Conservation (phyloP, 1,284 basidiomycete genomes). For the Clitocybe nebularis region DNA sequence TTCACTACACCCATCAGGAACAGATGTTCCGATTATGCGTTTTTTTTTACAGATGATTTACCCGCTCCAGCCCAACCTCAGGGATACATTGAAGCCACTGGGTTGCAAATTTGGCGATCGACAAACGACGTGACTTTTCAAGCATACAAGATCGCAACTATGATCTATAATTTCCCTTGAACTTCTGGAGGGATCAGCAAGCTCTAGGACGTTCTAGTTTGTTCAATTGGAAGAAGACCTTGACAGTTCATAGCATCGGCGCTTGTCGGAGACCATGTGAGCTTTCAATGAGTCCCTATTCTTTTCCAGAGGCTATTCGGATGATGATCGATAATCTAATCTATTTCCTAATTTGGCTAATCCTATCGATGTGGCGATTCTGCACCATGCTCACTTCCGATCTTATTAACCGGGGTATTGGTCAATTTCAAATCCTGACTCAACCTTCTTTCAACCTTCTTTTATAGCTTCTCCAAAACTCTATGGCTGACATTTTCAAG, state of each 20-base stretch:
- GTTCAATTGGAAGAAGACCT: neutral
- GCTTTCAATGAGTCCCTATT: neutral
- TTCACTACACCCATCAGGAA: neutral
- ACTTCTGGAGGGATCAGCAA: neutral
- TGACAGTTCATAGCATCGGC: neutral
- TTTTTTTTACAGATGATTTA: neutral
- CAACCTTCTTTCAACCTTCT: no score
- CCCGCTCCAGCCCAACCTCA: neutral
- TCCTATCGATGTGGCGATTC: no score
- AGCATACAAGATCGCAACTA: neutral
- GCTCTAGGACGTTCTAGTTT: neutral
- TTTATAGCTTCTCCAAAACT: no score
- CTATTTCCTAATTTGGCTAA: no score
- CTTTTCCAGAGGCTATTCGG: no score
- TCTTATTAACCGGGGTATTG: no score
- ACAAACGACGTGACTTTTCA: neutral
- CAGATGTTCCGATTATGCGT: neutral
- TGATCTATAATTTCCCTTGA: neutral
- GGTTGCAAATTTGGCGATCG: conserved; percentile 1
- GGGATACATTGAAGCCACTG: no score
- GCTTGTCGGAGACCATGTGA: neutral
- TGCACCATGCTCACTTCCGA: no score
- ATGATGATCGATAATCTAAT: no score
- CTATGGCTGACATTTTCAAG: no score
- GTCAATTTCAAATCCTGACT: no score